phyloP scores from a whole-genome alignment of 1,284 basidiomycete species.

The Microbotryum saponariae region DNA sequence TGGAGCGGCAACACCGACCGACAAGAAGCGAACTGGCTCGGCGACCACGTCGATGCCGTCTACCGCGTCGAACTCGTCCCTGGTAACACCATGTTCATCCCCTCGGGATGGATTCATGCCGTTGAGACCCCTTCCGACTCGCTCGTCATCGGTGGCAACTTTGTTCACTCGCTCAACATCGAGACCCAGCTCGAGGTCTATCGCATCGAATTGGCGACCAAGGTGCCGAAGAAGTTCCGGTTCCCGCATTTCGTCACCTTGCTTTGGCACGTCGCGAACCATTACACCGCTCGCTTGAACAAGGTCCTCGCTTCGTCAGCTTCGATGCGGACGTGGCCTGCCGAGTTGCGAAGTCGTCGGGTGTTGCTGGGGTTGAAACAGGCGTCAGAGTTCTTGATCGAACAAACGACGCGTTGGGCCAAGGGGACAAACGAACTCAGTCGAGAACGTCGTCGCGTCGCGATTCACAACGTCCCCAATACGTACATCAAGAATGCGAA shows the following conservation, averaged over 20 bases:
- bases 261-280: slow-evolving; percentile 41
- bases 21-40: slow-evolving; percentile 82
- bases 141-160: slow-evolving; percentile 95
- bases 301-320: background rate
- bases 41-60: slow-evolving; percentile 80
- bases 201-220: slow-evolving; percentile 84
- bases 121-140: slow-evolving; percentile 89
- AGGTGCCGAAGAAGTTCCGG: slow-evolving; percentile 88
- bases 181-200: slow-evolving; percentile 62
- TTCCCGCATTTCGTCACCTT: slow-evolving; percentile 56
- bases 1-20: slow-evolving; percentile 69
- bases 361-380: slow-evolving; percentile 63
- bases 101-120: slow-evolving; percentile 94
- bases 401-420: slow-evolving; percentile 61
- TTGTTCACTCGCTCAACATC: slow-evolving; percentile 62
- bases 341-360: slow-evolving; percentile 43
- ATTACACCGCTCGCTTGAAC: slow-evolving; percentile 17
- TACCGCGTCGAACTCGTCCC: slow-evolving; percentile 41
- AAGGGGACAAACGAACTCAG: slow-evolving; percentile 23
- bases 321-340: background rate
- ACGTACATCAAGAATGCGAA: slow-evolving; percentile 70
- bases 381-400: slow-evolving; percentile 69
- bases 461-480: slow-evolving; percentile 68
- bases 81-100: slow-evolving; percentile 60
- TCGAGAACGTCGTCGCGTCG: slow-evolving; percentile 52